Base-by-base conservation (phyloP, 805 yeast genomes). In the Saccharomycopsis oosterbeekiorum region DNA sequence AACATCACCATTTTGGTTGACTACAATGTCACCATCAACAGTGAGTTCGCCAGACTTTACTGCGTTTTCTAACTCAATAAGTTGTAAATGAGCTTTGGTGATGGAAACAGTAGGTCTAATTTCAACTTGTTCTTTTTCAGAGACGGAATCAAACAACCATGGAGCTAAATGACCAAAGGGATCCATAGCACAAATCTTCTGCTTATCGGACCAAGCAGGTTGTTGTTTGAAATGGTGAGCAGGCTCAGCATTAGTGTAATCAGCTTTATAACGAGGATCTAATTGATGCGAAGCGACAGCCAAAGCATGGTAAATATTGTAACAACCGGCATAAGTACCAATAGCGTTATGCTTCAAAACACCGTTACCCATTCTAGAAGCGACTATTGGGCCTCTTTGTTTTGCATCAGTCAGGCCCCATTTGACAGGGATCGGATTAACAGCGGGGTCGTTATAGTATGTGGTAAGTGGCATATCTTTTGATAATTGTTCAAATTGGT, bases 161-260 rank as follows among this genome's bases (percentile, higher is more conserved):
- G 88, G 88, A 11, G 86, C 82, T 63, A 83, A 70, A 66, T 84
- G 89, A 29, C 88, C 89, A 67, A 80, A 81, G 24, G 88, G 86
- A 69, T 84, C 89, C 78, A 84, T 71, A 1, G 88, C 77, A 26
- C 83, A 87, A 65, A 84, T 84, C 70, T 84, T 84, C 63, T 78
- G 79, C 19, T 70, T 66, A 60, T 77, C 80, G 56, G 75, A 74
- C 89, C 89, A 84, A 64, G 80, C 81, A 36, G 80, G 76, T 62
- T 79, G 81, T 61, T 80, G 83, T 10, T 79, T 78, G 65, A 84
- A 75, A 29, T 78, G 68, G 60, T 81, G 80, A 11, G 84, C 84
- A 11, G 89, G 88, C 67, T 84, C 80, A 37, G 88, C 78, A 69
- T 84, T 82, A 55, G 85, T 80, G 70, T 80, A 84, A 67, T 84